Evolutionary conservation across 257 asterid genomes (phyloP), one percentile per base, ranked within the genome.

Genomic region (Solanum ahanhuiri): DNA sequence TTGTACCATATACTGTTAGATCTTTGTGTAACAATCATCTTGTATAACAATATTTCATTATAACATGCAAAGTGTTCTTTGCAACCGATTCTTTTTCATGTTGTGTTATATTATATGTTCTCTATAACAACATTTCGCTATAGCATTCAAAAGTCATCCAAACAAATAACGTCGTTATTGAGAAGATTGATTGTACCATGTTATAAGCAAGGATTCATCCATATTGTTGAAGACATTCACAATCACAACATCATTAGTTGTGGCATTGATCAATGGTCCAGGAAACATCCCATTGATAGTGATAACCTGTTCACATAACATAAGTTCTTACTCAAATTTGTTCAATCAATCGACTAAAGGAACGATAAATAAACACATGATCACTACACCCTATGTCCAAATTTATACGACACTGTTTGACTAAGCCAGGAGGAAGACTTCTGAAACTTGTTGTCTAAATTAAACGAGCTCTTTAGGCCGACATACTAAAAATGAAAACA

Each of bases 201-300:
- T 95, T 48, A 95, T 77, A 8, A 95, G 95, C 60, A 95, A 88
- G 34, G 96, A 91, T 88, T 95, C 98, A 64, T 91, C 94, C 93
- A 95, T 85, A 18, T 92, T 84, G 63, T 95, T 95, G 88, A 89
- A 89, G 39, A 95, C 92, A 75, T 92, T 93, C 35, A 93, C 86
- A 82, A 93, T 91, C 12, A 95, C 76, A 41, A 87, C 43, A 76
- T 95, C 98, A 14, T 93, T 89, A 9, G 98, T 95, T 2, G 98
- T 85, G 1, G 92, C 91, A 64, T 95, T 95, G 39, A 95, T 87
- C 7, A 94, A 88, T 71, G 98, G 98, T 18, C 98, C 98, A 2
- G 98, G 98, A 81, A 95, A 94, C 89, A 92, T 82, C 54, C 89
- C 94, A 73, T 95, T 95, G 86, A 95, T 91, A 3, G 98, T 93